Conservation (phyloP, 371 early-diverging fungal genomes). For the Mucor plumbeus region DNA sequence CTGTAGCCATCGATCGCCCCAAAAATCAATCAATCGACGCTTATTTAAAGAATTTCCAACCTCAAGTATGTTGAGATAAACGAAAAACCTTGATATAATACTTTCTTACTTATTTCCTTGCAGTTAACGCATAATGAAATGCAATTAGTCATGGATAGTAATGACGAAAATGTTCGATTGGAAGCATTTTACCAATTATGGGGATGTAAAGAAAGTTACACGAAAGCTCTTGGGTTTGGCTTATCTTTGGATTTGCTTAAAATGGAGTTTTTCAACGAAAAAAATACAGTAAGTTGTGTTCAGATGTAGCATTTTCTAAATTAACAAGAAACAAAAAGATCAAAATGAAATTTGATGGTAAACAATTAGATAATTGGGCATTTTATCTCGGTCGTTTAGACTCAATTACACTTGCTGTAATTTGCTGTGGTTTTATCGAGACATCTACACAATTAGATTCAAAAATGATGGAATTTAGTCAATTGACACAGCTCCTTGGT, state of each 20-base stretch:
- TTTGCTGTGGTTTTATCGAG: slow-evolving; percentile 23
- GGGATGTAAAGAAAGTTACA: slow-evolving; percentile 69
- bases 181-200: slow-evolving; percentile 58
- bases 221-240: slow-evolving; percentile 67
- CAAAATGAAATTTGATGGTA: slow-evolving; percentile 18
- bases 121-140: slow-evolving; percentile 47
- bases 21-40: slow-evolving; percentile 32
- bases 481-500: slow-evolving; percentile 13
- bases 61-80: slow-evolving; percentile 36
- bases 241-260: slow-evolving; percentile 49
- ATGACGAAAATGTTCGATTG: slow-evolving; percentile 26
- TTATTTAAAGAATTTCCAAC: slow-evolving; percentile 39
- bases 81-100: background rate
- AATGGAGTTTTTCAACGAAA: slow-evolving; percentile 42
- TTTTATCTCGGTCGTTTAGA: slow-evolving; percentile 37
- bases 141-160: slow-evolving; percentile 20
- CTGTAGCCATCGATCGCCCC: slow-evolving; percentile 43
- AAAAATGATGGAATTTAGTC: background rate
- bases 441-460: background rate
- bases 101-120: background rate
- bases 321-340: slow-evolving; percentile 9
- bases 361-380: slow-evolving; percentile 18
- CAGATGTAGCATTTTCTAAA: background rate
- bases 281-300: slow-evolving; percentile 13
- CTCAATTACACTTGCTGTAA: slow-evolving; percentile 20